Evolutionary conservation across 148 eudicot genomes (phyloP), one percentile per base, ranked within the genome.

Genomic region (Rhododendron kiyosumense): DNA sequence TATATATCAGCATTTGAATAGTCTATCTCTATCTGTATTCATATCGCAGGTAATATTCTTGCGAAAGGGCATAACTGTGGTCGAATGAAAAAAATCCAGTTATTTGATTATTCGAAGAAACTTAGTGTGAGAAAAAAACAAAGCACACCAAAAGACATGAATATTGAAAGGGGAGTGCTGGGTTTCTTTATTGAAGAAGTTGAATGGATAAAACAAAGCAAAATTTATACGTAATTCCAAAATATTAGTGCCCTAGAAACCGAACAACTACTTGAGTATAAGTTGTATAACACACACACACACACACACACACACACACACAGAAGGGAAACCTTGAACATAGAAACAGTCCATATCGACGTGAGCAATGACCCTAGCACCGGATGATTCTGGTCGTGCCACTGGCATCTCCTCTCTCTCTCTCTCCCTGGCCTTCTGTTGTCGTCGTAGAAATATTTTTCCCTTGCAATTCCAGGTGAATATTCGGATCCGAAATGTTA

Each of bases 311-410:
- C 30, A 48, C 43, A 67, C 8, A 34, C 26, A 49, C 15, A 63
- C 17, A 75, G n/a, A 54, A 38, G 57, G 82, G 3, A 65, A 51
- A 95, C 97, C 98, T 96, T 96, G 98, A 78, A 94, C 98, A 85
- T 96, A 96, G 86, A 96, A 96, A 88, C 99, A 95, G 87, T 96
- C 99, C 97, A 96, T 95, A 90, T 96, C 99, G 87, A 96, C 78
- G 82, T 96, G 99, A 85, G 99, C 99, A 73, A 96, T 95, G 81
- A 96, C 95, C 74, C 99, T 91, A 67, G 95, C 87, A 81, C 85
- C 90, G 17, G 95, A 92, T 12, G 96, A 89, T 11, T 89, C 95
- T 2, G 91, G 92, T 85, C 94, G 90, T 57, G 96, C 91, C 84
- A 95, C 92, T 69, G 96, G 99, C 98, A 95, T 95, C 86, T 34